Evolutionary conservation across 768 basidiomycete genomes (phyloP).

Genomic region (Dentipellis fragilis): DNA sequence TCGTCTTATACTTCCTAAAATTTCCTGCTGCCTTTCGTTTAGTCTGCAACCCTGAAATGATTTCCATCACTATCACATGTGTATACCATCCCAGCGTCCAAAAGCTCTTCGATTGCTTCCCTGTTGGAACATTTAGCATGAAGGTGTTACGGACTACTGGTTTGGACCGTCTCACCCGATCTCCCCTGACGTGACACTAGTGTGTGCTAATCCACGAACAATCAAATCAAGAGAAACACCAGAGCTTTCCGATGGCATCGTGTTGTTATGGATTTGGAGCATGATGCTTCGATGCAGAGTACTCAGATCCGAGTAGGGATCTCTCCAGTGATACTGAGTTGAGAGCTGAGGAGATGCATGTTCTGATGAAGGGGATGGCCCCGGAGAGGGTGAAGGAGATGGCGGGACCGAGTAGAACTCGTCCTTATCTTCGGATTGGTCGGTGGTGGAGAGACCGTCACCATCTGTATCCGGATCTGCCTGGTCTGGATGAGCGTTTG

Average conservation of each 20-base stretch:
- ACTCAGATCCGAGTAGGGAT: constrained; percentile 12
- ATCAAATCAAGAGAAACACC: constrained; percentile 7
- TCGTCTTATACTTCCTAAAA: not conserved
- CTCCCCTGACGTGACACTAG: not conserved
- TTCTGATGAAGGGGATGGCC: not conserved
- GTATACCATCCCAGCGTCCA: not conserved
- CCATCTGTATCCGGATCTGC: not conserved
- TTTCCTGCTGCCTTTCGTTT: not conserved
- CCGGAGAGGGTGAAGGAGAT: not conserved
- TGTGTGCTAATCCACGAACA: not conserved
- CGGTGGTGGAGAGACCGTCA: not conserved
- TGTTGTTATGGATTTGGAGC: constrained; percentile 10
- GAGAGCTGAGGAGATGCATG: too few relatives aligned
- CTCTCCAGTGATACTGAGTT: not conserved
- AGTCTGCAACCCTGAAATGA: not conserved
- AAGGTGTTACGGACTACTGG: not conserved
- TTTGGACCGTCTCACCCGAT: not conserved
- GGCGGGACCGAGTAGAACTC: not conserved
- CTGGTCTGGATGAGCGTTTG: not conserved
- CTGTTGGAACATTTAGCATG: not conserved
- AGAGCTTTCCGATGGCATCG: not conserved
- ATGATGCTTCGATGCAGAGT: constrained; percentile 10
- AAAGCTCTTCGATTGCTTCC: not conserved
- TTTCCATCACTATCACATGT: not conserved
- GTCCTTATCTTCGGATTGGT: not conserved